Base-by-base conservation (phyloP, 106 monocot genomes). In the Platanthera zijinensis region DNA sequence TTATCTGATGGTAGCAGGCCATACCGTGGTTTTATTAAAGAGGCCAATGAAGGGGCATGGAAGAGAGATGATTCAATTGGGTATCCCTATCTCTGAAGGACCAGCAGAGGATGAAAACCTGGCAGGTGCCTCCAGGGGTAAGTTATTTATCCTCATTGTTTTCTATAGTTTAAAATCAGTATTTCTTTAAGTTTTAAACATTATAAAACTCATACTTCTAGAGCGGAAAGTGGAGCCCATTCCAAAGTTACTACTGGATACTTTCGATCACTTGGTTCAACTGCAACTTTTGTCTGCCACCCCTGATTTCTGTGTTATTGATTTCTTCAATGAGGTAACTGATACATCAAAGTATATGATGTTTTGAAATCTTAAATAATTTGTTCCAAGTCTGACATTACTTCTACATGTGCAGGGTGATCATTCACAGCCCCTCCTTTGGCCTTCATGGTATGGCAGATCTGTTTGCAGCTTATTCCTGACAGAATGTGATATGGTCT, bases 41-140 rank as follows among this genome's bases (percentile, higher is more conserved):
- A 90, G 87, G 74, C 90, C 90, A 77, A 83, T 72, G 72, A 90
- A 75, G 64, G 90, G 90, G 17, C 90, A 90, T 85, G 90, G 90
- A 51, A 83, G 87, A 51, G 85, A 87, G 56, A 87, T 84, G 78
- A 87, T 90, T 70, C 90, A 90, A 62, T 59, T 90, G 45, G 90
- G 87, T 13, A 52, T 85, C 75, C 81, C 85, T 13, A 79, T 90
- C 75, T 45, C 72, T 72, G 90, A 87, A 50, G 79, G 87, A 46
- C 81, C 54, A 64, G 4, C n/a, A 79, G 82, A 85, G 50, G 85
- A 85, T 79, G 85, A 85, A 83, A 90, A 50, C 54, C 66, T 46
- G n/a, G 13, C 74, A 50, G 73, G 82, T 7, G 46, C 62, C 46
- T 75, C 76, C 48, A 72, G 22, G 78, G 85, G 90, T 69, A 75